Evolutionary conservation across 345 rosid genomes (phyloP).

Genomic region (Gossypium mustelinum): DNA sequence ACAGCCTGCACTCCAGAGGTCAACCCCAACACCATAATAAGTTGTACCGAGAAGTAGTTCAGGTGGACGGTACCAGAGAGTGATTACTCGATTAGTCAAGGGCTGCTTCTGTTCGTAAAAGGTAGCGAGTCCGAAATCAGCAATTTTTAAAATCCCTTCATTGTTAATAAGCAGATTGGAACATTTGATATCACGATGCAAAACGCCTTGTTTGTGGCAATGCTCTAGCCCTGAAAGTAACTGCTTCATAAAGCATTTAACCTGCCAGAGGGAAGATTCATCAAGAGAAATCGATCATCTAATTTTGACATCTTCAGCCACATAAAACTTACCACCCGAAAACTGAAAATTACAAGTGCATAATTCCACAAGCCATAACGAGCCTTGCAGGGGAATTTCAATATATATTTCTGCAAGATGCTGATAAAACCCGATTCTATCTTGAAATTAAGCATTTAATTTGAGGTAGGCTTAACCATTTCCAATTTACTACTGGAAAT

Average conservation of each 20-base stretch:
- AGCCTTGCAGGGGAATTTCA: background rate
- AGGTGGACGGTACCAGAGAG: conserved; percentile 92
- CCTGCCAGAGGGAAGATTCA: conserved; percentile 31
- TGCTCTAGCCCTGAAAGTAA: conserved; percentile 82
- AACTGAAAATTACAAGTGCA: conserved; percentile 1
- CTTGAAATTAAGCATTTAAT: background rate
- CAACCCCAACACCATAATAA: conserved; percentile 63
- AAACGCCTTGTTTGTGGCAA: conserved; percentile 70
- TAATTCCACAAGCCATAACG: background rate
- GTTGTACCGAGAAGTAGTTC: conserved; percentile 92
- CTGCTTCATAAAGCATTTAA: conserved; percentile 83
- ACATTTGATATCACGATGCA: conserved; percentile 88
- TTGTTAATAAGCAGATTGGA: conserved; percentile 77
- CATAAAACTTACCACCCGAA: background rate
- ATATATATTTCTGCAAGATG: background rate
- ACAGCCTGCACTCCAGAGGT: conserved; percentile 97
- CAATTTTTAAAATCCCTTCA: conserved; percentile 71
- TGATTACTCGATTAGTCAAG: conserved; percentile 86
- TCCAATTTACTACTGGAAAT: background rate
- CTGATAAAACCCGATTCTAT: background rate
- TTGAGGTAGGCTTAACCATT: background rate
- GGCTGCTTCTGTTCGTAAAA: conserved; percentile 55
- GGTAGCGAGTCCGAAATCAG: conserved; percentile 87
- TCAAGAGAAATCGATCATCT: conserved; percentile 3
- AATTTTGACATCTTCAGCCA: background rate